A percentile compares a stretch with the other conserved stretches of the same genome.
phyloP scores from a whole-genome alignment of 208 protist species.

The Trypanosoma cruzi region DNA sequence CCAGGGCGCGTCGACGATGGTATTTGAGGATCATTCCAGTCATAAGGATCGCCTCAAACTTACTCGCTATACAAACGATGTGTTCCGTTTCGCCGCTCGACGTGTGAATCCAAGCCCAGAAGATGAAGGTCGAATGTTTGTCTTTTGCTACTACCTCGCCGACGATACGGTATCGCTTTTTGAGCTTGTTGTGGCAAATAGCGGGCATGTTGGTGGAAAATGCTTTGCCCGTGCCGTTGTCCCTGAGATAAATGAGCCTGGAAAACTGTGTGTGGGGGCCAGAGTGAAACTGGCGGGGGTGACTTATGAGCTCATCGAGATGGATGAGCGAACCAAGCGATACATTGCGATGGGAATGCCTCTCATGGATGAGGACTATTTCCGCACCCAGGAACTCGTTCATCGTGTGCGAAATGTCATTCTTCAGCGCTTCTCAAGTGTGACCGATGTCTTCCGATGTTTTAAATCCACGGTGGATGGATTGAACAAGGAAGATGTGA shows the following conservation, averaged over 20 bases:
- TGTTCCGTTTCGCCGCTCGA: slow-evolving; percentile 90
- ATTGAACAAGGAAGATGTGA: slow-evolving; percentile 59
- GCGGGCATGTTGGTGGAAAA: slow-evolving; percentile 93
- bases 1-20: slow-evolving; percentile 67
- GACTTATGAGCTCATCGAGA: slow-evolving; percentile 65
- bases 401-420: slow-evolving; percentile 57
- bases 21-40: slow-evolving; percentile 51
- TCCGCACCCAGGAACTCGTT: slow-evolving; percentile 66
- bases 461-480: slow-evolving; percentile 64
- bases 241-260: slow-evolving; percentile 53
- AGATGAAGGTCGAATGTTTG: slow-evolving; percentile 82
- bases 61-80: slow-evolving; percentile 84
- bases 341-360: slow-evolving; percentile 81
- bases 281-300: slow-evolving; percentile 59
- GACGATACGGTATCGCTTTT: slow-evolving; percentile 96
- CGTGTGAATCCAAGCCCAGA: slow-evolving; percentile 46
- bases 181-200: slow-evolving; percentile 92
- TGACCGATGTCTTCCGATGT: slow-evolving; percentile 83
- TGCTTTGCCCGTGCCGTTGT: slow-evolving; percentile 86
- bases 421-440: slow-evolving; percentile 59
- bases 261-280: slow-evolving; percentile 75
- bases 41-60: slow-evolving; percentile 86
- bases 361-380: slow-evolving; percentile 74
- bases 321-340: slow-evolving; percentile 73
- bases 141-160: slow-evolving; percentile 94